Percentiles rank a stretch among this genome's conserved stretches.
phyloP scores from a whole-genome alignment of 495 filamentous ascomycete species.

The Xylaria intraflava region DNA sequence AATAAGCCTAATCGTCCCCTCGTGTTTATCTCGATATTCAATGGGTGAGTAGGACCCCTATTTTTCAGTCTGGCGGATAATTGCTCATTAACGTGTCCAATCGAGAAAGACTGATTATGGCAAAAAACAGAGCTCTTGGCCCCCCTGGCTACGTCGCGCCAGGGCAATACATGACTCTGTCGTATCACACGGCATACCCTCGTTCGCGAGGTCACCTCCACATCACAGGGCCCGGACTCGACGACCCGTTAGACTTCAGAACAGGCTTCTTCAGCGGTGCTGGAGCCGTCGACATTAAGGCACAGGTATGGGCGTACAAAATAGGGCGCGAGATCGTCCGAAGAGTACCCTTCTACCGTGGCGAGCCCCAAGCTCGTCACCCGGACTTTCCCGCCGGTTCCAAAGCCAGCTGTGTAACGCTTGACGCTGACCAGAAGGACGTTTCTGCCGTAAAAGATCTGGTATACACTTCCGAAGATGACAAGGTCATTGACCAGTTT shows the following conservation, averaged over 20 bases:
- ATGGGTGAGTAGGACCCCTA: slow-evolving; percentile 18
- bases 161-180: slow-evolving; percentile 33
- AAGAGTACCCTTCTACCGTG: slow-evolving; percentile 45
- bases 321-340: slow-evolving; percentile 49
- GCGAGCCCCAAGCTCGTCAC: slow-evolving; percentile 44
- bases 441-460: slow-evolving; percentile 36
- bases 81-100: too few species aligned
- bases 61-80: too few species aligned
- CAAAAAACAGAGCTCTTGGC: neutral
- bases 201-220: slow-evolving; percentile 52
- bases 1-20: slow-evolving; percentile 31
- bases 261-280: slow-evolving; percentile 39
- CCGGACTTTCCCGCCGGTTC: slow-evolving; percentile 45
- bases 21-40: slow-evolving; percentile 24
- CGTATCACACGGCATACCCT: slow-evolving; percentile 43
- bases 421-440: slow-evolving; percentile 35
- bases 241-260: slow-evolving; percentile 34
- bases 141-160: neutral
- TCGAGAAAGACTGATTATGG: too few species aligned
- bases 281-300: slow-evolving; percentile 37
- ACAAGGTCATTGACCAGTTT: slow-evolving; percentile 42
- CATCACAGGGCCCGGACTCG: slow-evolving; percentile 38
- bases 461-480: slow-evolving; percentile 48
- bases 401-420: slow-evolving; percentile 29
- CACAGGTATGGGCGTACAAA: slow-evolving; percentile 49